Base-by-base conservation (phyloP, 305 asterid species). In the Fraxinus dipetala region DNA sequence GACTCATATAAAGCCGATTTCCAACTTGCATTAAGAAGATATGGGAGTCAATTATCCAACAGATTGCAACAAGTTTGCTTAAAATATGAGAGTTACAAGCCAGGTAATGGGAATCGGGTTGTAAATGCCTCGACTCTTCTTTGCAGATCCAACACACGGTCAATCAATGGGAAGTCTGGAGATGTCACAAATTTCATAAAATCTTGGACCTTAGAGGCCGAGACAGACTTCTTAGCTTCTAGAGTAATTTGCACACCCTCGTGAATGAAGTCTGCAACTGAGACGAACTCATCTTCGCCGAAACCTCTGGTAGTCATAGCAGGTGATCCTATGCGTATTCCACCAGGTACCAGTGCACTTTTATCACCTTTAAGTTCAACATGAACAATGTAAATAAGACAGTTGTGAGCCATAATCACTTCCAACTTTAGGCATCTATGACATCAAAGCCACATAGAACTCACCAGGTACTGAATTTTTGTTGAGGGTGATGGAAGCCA, bases 301-400 rank as follows among this genome's bases (percentile, higher is more conserved):
- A 96, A 94, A 83, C 98, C 97, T 88, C 98, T 79, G 11, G 98
- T 91, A 34, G 99, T 96, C 99, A 96, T 93, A 63, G 97, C 99
- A 38, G 98, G 97, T 2, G 99, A 81, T n/a, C 99, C 99, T 28
- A 94, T 89, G n/a, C 97, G 97, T 77, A 96, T 93, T 80, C 99
- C 99, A 83, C 98, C 98, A 0, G 99, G 99, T 54, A 93, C 93
- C 43, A 95, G 84, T 43, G 99, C 97, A 69, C 98, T 96, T 87
- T 90, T 96, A 87, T 94, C 99, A 26, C 99, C 99, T 95, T 43
- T 5, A 79, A 2, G 8, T 63, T 34, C 79, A 79, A 70, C 84
- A 30, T 45, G 6, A 78, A 6, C 9, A 63, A 69, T 36, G 75
- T 38, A 31, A 24, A 78, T 2, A 48, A 73, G 69, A 69, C 16